phyloP scores from a whole-genome alignment of 2,329 filamentous ascomycete genomes.

The Penicillium sp. region DNA sequence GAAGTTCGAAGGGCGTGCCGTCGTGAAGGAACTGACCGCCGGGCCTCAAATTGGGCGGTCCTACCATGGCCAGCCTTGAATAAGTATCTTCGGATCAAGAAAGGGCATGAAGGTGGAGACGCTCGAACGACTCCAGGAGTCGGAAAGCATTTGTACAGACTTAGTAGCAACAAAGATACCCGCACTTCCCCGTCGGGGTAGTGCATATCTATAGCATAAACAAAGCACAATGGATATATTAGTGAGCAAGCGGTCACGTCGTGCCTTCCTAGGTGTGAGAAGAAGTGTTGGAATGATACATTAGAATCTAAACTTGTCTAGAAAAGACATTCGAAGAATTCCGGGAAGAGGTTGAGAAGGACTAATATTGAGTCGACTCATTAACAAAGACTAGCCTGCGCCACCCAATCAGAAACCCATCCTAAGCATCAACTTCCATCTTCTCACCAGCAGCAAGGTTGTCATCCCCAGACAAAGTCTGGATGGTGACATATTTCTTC shows the following conservation, averaged over 20 bases:
- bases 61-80: background rate
- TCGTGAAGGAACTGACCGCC: constrained; percentile 33
- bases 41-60: constrained; percentile 17
- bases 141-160: background rate
- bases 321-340: no score
- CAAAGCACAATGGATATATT: background rate
- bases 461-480: constrained; percentile 72
- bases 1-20: constrained; percentile 43
- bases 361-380: constrained; percentile 14
- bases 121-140: background rate
- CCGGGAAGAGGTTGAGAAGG: no score
- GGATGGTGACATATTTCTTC: constrained; percentile 87
- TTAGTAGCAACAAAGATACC: constrained; percentile 14
- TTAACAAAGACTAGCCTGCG: constrained; percentile 11
- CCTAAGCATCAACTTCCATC: constrained; percentile 61
- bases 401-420: constrained; percentile 2
- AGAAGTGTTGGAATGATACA: background rate
- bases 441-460: constrained; percentile 60
- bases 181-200: background rate
- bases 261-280: no score
- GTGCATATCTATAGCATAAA: background rate
- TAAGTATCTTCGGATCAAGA: background rate
- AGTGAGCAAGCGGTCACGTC: no score
- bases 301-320: no score
- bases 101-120: background rate